Base-by-base conservation (phyloP, 2,329 filamentous ascomycete species). In the Pseudophaeomoniella oleicola region DNA sequence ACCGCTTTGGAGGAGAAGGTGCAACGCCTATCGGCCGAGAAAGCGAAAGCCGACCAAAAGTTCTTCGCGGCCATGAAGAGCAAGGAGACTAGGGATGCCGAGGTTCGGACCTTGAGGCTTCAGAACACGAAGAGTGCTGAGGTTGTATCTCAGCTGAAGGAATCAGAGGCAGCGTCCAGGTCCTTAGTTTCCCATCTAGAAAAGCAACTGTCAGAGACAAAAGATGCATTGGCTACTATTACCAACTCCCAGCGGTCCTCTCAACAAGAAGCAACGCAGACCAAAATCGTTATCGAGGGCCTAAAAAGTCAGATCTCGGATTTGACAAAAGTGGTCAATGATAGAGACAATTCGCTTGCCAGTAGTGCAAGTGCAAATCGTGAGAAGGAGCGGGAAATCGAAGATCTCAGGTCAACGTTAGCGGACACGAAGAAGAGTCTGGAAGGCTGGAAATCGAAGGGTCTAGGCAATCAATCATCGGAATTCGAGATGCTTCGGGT, bases 41-140 rank as follows among this genome's bases (percentile, higher is more conserved):
- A 98, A 63, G 78, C 80, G 45, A 96, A 94, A 58, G 88, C 88
- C 1, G 90, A 98, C 51, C 88, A 96, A 53, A 96, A 96, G 59
- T 98, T 93, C 55, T 96, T 96, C 56, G 84, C 83, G 1, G 85
- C 87, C 5, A 86, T 93, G 68, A 94, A 94, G 55, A 81, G 87
- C 47, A 92, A 88, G 52, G 88, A 96, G 51, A 78, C 81, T 32
- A 72, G 85, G 35, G 80, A 86, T 39, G 69, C 73, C 40, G 88
- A 96, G 59, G 78, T 92, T 33, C 72, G 82, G 46, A 72, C 78
- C 3, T 63, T 94, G 39, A 77, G 85, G 42, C 69, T 76, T 42
- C 87, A 96, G 55, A 92, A 88, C 52, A 70, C 74, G 34, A 93
- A 93, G 60, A 92, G 83, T 39, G 86, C 85, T 0, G 90, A 96